Base-by-base conservation (phyloP, 495 filamentous ascomycete species). In the Margaritispora aquatica region DNA sequence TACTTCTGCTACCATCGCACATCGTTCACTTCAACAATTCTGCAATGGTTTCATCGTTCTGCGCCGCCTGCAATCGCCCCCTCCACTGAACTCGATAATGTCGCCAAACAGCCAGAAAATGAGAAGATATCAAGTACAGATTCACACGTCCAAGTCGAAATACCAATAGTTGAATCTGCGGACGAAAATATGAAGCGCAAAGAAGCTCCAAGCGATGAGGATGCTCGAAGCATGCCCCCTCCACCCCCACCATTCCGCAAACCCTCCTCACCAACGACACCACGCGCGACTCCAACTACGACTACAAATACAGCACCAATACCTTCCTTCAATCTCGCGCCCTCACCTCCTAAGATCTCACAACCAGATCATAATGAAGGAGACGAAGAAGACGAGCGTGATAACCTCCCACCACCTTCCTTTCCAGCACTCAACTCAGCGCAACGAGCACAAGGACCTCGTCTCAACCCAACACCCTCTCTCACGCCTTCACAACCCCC, bases 1-100 rank as follows among this genome's bases (percentile, higher is more conserved):
- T 74, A 78, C 51, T 65, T 82, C 54, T 71, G 75, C 54, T 76
- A 81, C 57, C 71, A 72, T 53, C 74, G 72, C 59, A 77, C 75
- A 27, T 69, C 74, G 8, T 73, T 71, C 61, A 58, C 75, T 49
- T 72, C 73, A 50, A 26, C 61, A 46, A 65, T 76, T 19, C 58
- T 77, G 20, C 55, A 64, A 54, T 69, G 61, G 63, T 47, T 65
- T 13, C 61, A 44, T 22, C 53, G 34, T 1, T 51, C 50, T 41
- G 17, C 55, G 11, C 7, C 38, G 38, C 19, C 38, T 17, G 38
- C 15, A n/a, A 34, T 34, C 5, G 17, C 38, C 38, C 38, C 38
- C 38, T 8, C 38, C 17, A 44, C 19, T n/a, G 38, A 7, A 17
- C 44, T 62, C 51, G 34, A 41, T 44, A 56, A 50, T 11, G n/a